A percentile compares a stretch with the other conserved stretches of the same genome.
Conservation (phyloP, 1,139 yeast species). For the Petasospora fabianii region DNA sequence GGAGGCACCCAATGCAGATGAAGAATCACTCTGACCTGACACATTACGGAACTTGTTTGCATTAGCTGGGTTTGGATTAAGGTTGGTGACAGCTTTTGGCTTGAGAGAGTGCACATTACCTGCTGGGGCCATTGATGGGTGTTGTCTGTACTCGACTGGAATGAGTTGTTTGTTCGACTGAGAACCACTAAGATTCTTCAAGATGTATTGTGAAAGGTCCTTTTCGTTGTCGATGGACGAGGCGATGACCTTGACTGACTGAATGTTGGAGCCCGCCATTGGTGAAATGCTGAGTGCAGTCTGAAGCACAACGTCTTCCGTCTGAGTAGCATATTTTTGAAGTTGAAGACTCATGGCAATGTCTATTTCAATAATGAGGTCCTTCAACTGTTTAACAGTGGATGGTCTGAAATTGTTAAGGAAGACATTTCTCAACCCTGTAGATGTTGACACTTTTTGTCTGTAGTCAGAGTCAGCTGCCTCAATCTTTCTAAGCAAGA, state of each 20-base stretch:
- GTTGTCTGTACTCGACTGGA: constrained; percentile 76
- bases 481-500: constrained; percentile 74
- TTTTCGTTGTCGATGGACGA: constrained; percentile 76
- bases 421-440: constrained; percentile 70
- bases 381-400: constrained; percentile 66
- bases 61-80: constrained; percentile 1
- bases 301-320: constrained; percentile 78
- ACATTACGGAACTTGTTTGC: constrained; percentile 9
- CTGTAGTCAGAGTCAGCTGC: constrained; percentile 83
- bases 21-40: constrained; percentile 5
- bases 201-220: constrained; percentile 70
- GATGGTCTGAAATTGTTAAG: constrained; percentile 74
- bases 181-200: constrained; percentile 42
- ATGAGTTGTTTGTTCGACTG: constrained; percentile 38
- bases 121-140: constrained; percentile 51
- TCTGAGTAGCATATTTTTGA: constrained; percentile 83
- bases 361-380: constrained; percentile 80
- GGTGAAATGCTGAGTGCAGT: constrained; percentile 84
- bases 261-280: constrained; percentile 43
- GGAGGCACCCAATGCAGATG: constrained; percentile 2
- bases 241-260: constrained; percentile 74
- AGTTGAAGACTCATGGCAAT: constrained; percentile 84
- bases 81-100: constrained; percentile 9
- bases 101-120: constrained; percentile 10
- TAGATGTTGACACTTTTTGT: constrained; percentile 68